Evolutionary conservation across 805 yeast species (phyloP), one percentile per base, ranked within the genome.

Genomic region (Metschnikowia borealis): DNA sequence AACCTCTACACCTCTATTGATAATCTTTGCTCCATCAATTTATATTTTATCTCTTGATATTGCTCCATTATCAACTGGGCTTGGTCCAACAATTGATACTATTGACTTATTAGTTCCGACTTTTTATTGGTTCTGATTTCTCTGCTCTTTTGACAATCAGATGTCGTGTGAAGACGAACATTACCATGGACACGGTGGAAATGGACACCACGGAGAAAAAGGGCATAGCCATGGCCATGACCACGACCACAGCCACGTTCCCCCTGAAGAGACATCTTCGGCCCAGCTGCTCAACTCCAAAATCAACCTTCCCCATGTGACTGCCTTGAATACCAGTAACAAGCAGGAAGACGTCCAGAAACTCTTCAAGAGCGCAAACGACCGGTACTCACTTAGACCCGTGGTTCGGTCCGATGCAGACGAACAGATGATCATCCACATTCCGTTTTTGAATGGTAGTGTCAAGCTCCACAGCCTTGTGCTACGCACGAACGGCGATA

Each of bases 381-480:
- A 74, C 6, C 79, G 79, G 58, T 81, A 79, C 53, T 65, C 72
- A n/a, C 56, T 80, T 8, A 73, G 53, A 52, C 82, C 70, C 54
- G 64, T 71, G 14, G 67, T 70, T 62, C 83, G 80, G 66, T 80
- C 87, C 1, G 97, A 91, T 63, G 82, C 87, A 2, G 98, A 92
- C 61, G 81, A 84, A 51, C 97, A 92, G 63, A 56, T 91, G 57
- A 78, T 91, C 32, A 57, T 92, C 32, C 79, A 81, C 47, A 79
- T 92, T 29, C 97, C 97, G 29, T 92, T 92, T 60, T 52, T 70
- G 36, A 82, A 85, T 11, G 87, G 86, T 1, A 70, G 79, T 21
- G 89, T 87, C 38, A 88, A 85, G 62, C 66, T 92, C 34, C 87
- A 81, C 62, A 86, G 96, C 2, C 57, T 92, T 0, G 79, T 87